These are phyloP conservation scores for Starmerella apis DNA, from an alignment of 805 yeast species.

Conservation along the genomic window DNA sequence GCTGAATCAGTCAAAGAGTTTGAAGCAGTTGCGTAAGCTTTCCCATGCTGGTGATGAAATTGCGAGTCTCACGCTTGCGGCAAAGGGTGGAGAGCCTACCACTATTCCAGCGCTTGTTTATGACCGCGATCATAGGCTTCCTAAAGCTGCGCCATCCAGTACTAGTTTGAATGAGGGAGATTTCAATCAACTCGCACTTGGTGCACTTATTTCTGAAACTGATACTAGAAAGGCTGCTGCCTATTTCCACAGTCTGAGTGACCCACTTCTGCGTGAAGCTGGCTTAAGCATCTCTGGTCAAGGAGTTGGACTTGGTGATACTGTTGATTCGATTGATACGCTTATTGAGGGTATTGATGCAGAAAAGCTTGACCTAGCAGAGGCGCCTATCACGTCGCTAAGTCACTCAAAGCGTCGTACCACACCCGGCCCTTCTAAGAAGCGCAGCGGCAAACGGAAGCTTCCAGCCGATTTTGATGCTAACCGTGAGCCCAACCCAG, in stretches of 20 bases:
- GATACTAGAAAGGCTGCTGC: background rate
- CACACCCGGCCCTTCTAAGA: slow-evolving; percentile 23
- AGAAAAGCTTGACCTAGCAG: slow-evolving; percentile 18
- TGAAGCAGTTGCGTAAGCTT: slow-evolving; percentile 5
- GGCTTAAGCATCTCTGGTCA: slow-evolving; percentile 4
- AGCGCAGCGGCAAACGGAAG: slow-evolving; percentile 31
- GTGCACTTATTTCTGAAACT: slow-evolving; percentile 4
- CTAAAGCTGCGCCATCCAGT: background rate
- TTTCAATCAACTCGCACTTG: slow-evolving; percentile 6
- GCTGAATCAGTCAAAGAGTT: background rate
- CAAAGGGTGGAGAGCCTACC: background rate
- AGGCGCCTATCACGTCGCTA: slow-evolving; percentile 2
- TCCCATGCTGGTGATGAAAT: slow-evolving; percentile 3
- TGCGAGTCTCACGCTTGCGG: slow-evolving; percentile 5
- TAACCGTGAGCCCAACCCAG: slow-evolving; percentile 43
- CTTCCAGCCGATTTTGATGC: slow-evolving; percentile 37
- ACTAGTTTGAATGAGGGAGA: background rate
- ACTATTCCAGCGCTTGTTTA: background rate
- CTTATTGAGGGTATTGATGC: slow-evolving; percentile 27
- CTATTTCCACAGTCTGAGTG: slow-evolving; percentile 12
- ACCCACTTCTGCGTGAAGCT: slow-evolving; percentile 11
- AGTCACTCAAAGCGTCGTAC: background rate
- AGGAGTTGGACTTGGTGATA: background rate
- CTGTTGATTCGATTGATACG: slow-evolving; percentile 7
- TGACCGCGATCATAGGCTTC: background rate